Evolutionary conservation across 2,329 filamentous ascomycete species (phyloP), one percentile per base, ranked within the genome.

Genomic region (Graphilbum ipis-grandicollis): DNA sequence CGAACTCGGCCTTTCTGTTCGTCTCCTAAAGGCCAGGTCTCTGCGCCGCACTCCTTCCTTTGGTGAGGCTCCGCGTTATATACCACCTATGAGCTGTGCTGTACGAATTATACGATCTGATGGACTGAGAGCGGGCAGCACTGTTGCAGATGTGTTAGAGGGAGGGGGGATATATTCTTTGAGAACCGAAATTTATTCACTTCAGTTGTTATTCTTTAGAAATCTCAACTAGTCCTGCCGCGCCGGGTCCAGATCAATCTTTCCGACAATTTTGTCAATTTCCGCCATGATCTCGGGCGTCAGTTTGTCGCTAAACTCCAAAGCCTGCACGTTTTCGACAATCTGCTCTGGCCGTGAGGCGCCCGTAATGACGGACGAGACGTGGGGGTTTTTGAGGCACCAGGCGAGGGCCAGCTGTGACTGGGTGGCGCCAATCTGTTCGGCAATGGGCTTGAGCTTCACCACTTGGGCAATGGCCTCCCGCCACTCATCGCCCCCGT

Each of bases 361-460:
- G 4, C 66, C 66, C 0, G 62, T 65, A 35, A 71, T 70, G 29
- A 66, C 64, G 4, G 58, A 61, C 32, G 58, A 63, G 15, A 70
- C 63, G 35, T 67, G 60, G n/a, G 57, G 56, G 47, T 71, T 70
- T 54, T 65, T 67, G 18, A 69, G 47, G 35, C 59, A 58, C 66
- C 66, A 70, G 1, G 66, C 66, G 3, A 70, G 48, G 12, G 66
- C 64, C 5, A 71, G 53, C 47, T 65, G 59, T 5, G 58, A 56
- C 33, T 69, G 62, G 34, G 59, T 63, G 12, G 66, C 62, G 6
- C 65, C 71, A 28, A 79, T 53, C 43, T 62, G 63, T 40, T 77
- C 66, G 1, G 75, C 72, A 32, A 78, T 58, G 36, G 56, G 46
- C 36, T 37, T 40, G 34, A 42, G 48, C 50, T 56, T 58, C 23